phyloP scores from a whole-genome alignment of 1,284 basidiomycete species.

The Leccinum subatratum region DNA sequence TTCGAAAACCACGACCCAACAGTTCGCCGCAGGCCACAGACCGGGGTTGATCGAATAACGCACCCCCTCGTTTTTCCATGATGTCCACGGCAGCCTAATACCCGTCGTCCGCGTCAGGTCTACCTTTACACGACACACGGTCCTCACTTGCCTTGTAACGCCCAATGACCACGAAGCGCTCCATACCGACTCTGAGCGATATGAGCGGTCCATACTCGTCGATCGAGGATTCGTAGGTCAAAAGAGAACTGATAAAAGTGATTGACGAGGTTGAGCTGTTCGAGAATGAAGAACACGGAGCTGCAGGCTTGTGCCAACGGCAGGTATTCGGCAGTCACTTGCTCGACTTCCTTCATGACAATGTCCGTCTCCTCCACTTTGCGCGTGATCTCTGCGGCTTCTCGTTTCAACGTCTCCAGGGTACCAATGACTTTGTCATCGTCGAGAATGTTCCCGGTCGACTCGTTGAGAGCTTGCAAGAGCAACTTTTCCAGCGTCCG shows the following conservation, averaged over 20 bases:
- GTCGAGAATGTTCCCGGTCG: conserved; percentile 94
- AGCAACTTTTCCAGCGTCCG: conserved; percentile 91
- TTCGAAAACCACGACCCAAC: conserved; percentile 10
- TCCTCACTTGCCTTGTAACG: conserved; percentile 12
- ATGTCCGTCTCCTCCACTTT: conserved; percentile 98
- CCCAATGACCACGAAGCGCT: conserved; percentile 15
- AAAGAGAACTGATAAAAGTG: conserved; percentile 98
- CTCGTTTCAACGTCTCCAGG: conserved; percentile 92
- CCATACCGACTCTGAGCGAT: conserved; percentile 8
- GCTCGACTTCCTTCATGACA: conserved; percentile 94
- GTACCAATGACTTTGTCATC: conserved; percentile 99
- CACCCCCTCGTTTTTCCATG: conserved; percentile 13
- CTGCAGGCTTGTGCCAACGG: conserved; percentile 96
- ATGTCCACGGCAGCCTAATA: conserved; percentile 17
- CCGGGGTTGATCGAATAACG: conserved; percentile 9
- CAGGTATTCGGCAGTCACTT: conserved; percentile 91
- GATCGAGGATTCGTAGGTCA: conserved; percentile 10
- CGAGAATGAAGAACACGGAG: conserved; percentile 94
- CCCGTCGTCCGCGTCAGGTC: conserved; percentile 1
- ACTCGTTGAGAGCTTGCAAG: conserved; percentile 94
- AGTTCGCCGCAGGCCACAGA: conserved; percentile 9
- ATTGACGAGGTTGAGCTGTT: conserved; percentile 89
- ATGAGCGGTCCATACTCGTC: conserved; percentile 14
- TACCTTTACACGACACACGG: background rate
- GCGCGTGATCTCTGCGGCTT: conserved; percentile 92